Base-by-base conservation (phyloP, 371 early-diverging fungal species). In the Mortierella polycephala region DNA sequence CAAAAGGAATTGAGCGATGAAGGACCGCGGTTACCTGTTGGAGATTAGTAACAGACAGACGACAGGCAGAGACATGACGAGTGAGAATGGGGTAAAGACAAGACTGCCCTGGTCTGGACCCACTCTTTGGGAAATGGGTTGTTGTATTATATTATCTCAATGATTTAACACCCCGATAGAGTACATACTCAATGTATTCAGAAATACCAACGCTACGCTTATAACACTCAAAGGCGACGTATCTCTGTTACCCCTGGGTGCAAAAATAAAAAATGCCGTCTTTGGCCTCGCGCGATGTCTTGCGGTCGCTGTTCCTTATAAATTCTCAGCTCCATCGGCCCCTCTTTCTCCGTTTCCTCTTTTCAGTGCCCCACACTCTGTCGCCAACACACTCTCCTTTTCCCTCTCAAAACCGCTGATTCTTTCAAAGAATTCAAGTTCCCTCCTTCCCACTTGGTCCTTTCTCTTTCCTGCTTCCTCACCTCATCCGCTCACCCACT, bases 381-480 rank as follows among this genome's bases (percentile, higher is more conserved):
- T 47, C 62, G 67, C 63, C 69, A 57, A 63, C 63, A 37, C 63
- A 52, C 69, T 37, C 41, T 30, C 53, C 54, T 13, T 21, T 68
- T 53, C 42, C 40, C 30, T 41, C 46, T 44, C 16, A 21, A 37
- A 54, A 44, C 56, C 39, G 42, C n/a, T 44, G 50, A 60, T 59
- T 63, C 64, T 63, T 42, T 6, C 18, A 30, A 47, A 55, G 56
- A 62, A 58, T 58, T 53, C 64, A 61, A 57, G 16, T 41, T 55
- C 53, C 11, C 42, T 42, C 44, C 57, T n/a, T 20, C 60, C 14
- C 41, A 44, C 42, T 23, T 9, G 37, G 8, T 45, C 44, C 20
- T 45, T 30, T 56, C 16, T 40, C 23, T 11, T 8, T 40, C 18
- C 57, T 20, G 5, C 40, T 37, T 21, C 59, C 16, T 37, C 30